phyloP scores from a whole-genome alignment of 306 rosid species.

The Phaseolus lunatus region DNA sequence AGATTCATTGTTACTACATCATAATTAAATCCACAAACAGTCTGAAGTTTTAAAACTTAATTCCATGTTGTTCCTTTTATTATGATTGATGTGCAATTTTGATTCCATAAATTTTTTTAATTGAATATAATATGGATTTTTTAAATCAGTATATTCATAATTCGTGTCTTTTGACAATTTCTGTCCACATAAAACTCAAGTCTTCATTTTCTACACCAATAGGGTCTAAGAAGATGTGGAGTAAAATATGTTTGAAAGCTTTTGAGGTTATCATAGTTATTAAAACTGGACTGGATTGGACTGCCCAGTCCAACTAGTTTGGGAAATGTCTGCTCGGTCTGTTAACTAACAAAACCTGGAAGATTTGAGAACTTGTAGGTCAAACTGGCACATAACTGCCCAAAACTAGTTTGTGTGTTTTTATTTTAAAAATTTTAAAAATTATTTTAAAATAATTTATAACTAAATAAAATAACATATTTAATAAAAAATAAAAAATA shows the following conservation, averaged over 20 bases:
- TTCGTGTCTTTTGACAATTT: background rate
- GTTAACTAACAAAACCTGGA: too few relatives aligned
- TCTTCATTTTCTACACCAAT: background rate
- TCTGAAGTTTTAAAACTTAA: background rate
- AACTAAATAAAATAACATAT: too few relatives aligned
- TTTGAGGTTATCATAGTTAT: background rate
- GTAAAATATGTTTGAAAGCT: background rate
- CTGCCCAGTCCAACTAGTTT: too few relatives aligned
- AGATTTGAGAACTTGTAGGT: too few relatives aligned
- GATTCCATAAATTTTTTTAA: background rate
- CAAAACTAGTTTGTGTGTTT: too few relatives aligned
- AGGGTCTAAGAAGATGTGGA: background rate
- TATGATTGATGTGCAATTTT: background rate
- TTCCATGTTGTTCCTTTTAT: background rate
- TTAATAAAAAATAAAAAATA: too few relatives aligned
- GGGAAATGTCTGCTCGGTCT: too few relatives aligned
- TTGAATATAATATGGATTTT: background rate
- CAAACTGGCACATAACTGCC: too few relatives aligned
- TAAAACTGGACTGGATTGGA: too few relatives aligned
- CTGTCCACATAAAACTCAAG: background rate
- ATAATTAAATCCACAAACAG: background rate
- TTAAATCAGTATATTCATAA: background rate
- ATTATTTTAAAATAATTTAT: too few relatives aligned
- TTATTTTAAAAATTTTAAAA: too few relatives aligned
- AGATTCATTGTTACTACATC: background rate